These are phyloP conservation scores for Pyricularia pennisetigena DNA, from an alignment of 2,329 filamentous ascomycete species.

Conservation along the genomic window DNA sequence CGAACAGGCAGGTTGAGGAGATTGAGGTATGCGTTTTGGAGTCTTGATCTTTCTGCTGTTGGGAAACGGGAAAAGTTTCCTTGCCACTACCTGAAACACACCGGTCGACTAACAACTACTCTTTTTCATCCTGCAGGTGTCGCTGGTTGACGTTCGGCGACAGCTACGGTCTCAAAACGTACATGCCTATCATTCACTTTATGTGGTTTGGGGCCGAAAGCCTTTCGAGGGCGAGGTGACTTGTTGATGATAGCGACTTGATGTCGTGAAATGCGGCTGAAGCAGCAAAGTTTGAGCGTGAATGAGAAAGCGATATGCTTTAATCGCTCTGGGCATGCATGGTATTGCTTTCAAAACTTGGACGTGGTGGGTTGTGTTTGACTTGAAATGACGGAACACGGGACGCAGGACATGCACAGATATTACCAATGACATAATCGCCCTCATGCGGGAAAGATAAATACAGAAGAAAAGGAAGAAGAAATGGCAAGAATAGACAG, in stretches of 20 bases:
- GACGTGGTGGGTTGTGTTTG: background rate
- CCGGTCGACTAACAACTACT: background rate
- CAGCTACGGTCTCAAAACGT: slow-evolving; percentile 33
- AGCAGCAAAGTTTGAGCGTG: background rate
- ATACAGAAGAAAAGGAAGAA: background rate
- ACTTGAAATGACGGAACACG: background rate
- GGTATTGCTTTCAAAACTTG: background rate
- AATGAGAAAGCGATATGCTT: background rate
- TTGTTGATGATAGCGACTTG: background rate
- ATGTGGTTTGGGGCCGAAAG: slow-evolving; percentile 28
- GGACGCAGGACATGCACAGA: background rate
- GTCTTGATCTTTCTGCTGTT: background rate
- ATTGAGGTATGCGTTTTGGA: background rate
- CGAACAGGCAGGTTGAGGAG: slow-evolving; percentile 33
- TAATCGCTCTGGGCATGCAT: background rate
- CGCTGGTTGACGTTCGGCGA: slow-evolving; percentile 36
- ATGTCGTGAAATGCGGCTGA: background rate
- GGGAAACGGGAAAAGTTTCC: too few species aligned
- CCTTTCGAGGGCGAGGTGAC: background rate
- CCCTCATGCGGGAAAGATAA: background rate
- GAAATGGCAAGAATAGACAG: background rate
- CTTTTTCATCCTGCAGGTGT: slow-evolving; percentile 18
- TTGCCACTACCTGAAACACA: background rate
- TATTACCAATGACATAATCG: background rate
- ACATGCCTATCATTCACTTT: slow-evolving; percentile 37